Evolutionary conservation across 1,284 basidiomycete species (phyloP), one percentile per base, ranked within the genome.

Genomic region (Leccinum subatratum): DNA sequence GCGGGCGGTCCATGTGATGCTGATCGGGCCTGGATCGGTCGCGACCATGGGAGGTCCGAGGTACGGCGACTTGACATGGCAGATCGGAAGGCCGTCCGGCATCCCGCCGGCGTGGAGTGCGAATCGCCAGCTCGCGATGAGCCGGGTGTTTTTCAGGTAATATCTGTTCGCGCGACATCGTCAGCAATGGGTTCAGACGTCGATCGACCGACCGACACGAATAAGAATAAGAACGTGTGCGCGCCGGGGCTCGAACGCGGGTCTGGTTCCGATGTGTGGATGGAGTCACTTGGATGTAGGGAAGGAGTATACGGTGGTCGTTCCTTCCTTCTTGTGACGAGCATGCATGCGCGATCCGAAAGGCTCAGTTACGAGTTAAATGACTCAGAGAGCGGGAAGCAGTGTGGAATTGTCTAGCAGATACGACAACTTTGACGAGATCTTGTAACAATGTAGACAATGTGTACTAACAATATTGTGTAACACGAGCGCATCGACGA

Each of bases 1-100:
- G 22, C 14, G 22, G 6, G 69, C n/a, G 7, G 59, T 51, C 58
- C 77, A 63, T 14, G 60, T 57, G 48, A 76, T 64, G 30, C n/a
- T 54, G 9, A 74, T 69, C 7, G 74, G 75, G 1, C 67, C 68
- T 11, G 68, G 65, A 25, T 62, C 70, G 7, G 68, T 16, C 0
- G 8, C 16, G 1, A 42, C 1, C 25, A 73, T 6, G 3, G 70
- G 72, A 9, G 71, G 73, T 25, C 75, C 75, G 54, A 73, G 37
- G 59, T 77, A 77, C 3, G 76, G 69, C 6, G 76, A 77, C 42
- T 66, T 68, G 66, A 68, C 73, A 56, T 70, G 68, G 45, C 76
- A 78, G 16, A 76, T 48, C 1, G 68, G 34, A 8, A 56, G 30
- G 8, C 75, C 75, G 30, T 68, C 61, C 22, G 68, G 68, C 14